Evolutionary conservation across 768 basidiomycete genomes (phyloP).

Genomic region (Leccinellum albellum): DNA sequence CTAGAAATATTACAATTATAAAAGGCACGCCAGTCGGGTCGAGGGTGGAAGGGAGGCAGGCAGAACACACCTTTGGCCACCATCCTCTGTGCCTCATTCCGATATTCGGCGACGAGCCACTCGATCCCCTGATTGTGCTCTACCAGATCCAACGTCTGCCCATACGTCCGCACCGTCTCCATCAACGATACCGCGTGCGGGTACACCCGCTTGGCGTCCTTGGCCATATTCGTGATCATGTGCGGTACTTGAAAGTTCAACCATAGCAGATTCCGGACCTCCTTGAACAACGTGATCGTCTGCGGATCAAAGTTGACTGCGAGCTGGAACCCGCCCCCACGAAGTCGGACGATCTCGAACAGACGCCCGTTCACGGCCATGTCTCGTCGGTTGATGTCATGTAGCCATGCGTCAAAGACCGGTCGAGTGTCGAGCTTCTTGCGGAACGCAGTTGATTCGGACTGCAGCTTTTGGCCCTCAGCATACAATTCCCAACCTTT

Average conservation of each 20-base stretch:
- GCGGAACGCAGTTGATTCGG: conserved; percentile 86
- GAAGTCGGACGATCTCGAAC: conserved; percentile 82
- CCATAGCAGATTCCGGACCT: conserved; percentile 94
- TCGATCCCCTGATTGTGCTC: conserved; percentile 89
- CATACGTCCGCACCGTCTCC: conserved; percentile 98
- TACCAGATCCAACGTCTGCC: conserved; percentile 89
- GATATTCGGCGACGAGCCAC: conserved; percentile 91
- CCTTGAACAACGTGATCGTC: conserved; percentile 98
- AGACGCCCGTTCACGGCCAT: conserved; percentile 89
- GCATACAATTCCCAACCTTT: conserved; percentile 99
- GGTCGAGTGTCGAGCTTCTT: conserved; percentile 94
- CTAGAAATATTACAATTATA: conserved; percentile 37
- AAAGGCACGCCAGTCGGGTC: too few relatives aligned
- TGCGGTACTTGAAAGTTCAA: conserved; percentile 94
- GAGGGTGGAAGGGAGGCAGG: not conserved
- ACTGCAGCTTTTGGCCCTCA: conserved; percentile 97
- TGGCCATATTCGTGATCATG: conserved; percentile 92
- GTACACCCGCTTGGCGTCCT: conserved; percentile 97
- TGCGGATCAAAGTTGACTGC: conserved; percentile 98
- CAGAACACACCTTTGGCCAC: conserved; percentile 73
- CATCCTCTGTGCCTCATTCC: conserved; percentile 92
- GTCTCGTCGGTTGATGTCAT: conserved; percentile 90
- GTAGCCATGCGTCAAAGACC: conserved; percentile 94
- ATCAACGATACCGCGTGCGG: conserved; percentile 97
- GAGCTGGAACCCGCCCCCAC: conserved; percentile 76